These are phyloP conservation scores for Picea glauca DNA, from an alignment of 75 land plant species.

Conservation along the genomic window DNA sequence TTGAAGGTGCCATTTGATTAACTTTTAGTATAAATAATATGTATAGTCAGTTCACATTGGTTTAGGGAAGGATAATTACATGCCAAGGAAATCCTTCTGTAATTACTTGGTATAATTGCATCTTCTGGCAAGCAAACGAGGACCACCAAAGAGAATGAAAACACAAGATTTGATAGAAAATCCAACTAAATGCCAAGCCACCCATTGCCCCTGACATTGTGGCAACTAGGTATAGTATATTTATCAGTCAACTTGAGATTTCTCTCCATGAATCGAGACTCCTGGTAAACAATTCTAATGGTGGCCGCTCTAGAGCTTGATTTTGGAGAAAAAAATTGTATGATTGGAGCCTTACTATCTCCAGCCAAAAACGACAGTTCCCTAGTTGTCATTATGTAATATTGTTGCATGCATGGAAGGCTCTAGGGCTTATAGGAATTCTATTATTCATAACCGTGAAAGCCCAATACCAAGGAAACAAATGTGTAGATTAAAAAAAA, in stretches of 20 bases:
- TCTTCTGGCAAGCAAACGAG: slow-evolving; percentile 49
- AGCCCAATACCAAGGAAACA: background rate
- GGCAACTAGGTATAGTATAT: slow-evolving; percentile 53
- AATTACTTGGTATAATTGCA: too few relatives aligned
- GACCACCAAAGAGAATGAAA: slow-evolving; percentile 60
- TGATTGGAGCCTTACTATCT: too few relatives aligned
- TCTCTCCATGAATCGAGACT: slow-evolving; percentile 43
- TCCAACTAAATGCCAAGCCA: slow-evolving; percentile 87
- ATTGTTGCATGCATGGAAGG: slow-evolving; percentile 36
- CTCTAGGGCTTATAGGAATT: background rate
- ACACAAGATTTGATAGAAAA: slow-evolving; percentile 52
- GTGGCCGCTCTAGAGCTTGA: slow-evolving; percentile 62
- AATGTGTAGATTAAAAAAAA: background rate
- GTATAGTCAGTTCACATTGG: background rate
- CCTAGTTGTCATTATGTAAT: slow-evolving; percentile 64
- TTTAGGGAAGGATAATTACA: background rate
- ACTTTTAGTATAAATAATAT: background rate
- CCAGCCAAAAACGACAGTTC: slow-evolving; percentile 53
- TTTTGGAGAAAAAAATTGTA: slow-evolving; percentile 75
- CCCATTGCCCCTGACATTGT: slow-evolving; percentile 62
- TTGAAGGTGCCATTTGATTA: background rate
- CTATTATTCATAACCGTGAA: background rate
- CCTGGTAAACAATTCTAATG: slow-evolving; percentile 65
- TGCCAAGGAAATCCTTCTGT: background rate
- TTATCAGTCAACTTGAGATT: slow-evolving; percentile 46